phyloP scores from a whole-genome alignment of 2,329 filamentous ascomycete genomes.

The Triangularia verruculosa region DNA sequence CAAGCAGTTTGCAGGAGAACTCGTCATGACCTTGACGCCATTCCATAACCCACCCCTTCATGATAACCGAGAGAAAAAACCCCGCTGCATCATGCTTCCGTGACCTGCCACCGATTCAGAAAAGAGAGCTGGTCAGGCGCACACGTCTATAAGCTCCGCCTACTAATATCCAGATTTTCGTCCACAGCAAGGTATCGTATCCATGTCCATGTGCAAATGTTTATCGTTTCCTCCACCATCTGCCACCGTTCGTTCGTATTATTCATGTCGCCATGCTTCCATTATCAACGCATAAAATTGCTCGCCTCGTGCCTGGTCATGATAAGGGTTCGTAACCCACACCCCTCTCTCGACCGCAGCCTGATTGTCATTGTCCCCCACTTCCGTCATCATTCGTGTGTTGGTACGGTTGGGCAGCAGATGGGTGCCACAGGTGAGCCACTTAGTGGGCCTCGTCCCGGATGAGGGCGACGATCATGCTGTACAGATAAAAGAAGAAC shows the following conservation, averaged over 20 bases:
- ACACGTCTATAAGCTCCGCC: neutral
- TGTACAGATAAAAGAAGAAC: constrained; percentile 99
- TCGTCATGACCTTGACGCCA: neutral
- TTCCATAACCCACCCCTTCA: neutral
- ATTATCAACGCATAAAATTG: neutral
- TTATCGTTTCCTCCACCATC: neutral
- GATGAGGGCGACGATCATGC: constrained; percentile 97
- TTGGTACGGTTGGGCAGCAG: neutral
- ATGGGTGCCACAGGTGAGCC: neutral
- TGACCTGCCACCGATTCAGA: neutral
- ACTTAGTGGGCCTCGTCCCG: constrained; percentile 83
- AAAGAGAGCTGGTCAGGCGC: neutral
- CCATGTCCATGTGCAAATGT: neutral
- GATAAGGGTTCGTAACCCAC: neutral
- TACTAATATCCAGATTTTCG: neutral
- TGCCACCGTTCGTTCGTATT: neutral
- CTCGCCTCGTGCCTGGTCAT: neutral
- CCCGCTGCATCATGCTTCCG: neutral
- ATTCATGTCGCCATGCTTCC: constrained; percentile 5
- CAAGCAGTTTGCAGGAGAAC: neutral
- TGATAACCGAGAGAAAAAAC: too few species aligned
- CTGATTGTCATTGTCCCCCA: neutral
- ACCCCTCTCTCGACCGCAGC: neutral
- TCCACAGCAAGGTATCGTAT: neutral
- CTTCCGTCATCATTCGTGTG: neutral